Percentiles rank a stretch among this genome's conserved stretches.
Conservation (phyloP, 2,329 filamentous ascomycete genomes). For the Talaromyces sp. region DNA sequence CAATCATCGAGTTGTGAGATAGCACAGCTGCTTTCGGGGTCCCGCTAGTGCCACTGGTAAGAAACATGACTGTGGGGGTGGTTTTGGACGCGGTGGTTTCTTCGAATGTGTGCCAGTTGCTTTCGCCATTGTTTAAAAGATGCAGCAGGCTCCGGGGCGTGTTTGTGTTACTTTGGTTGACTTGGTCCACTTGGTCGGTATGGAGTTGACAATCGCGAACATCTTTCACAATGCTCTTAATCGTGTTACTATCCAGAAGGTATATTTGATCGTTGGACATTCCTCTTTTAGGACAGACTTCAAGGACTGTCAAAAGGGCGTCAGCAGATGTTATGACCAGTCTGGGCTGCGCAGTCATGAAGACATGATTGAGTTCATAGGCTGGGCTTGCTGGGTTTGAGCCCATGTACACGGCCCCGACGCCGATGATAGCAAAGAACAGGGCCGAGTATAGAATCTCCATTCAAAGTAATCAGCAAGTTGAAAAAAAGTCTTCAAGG, state of each 20-base stretch:
- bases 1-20: conserved; percentile 55
- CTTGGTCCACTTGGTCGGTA: neutral
- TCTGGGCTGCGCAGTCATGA: conserved; percentile 40
- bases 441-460: conserved; percentile 35
- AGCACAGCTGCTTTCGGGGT: conserved; percentile 57
- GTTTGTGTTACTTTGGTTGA: neutral
- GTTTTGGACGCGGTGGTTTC: conserved; percentile 37
- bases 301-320: conserved; percentile 21
- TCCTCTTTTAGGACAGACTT: neutral
- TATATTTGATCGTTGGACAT: neutral
- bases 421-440: conserved; percentile 38
- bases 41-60: conserved; percentile 56
- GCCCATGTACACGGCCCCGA: conserved; percentile 46
- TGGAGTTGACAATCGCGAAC: neutral
- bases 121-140: conserved; percentile 42
- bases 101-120: conserved; percentile 46
- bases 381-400: conserved; percentile 46
- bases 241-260: neutral
- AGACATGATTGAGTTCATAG: conserved; percentile 44
- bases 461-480: neutral
- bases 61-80: conserved; percentile 48
- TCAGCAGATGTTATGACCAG: conserved; percentile 41
- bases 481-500: neutral
- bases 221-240: neutral
- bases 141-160: conserved; percentile 15